phyloP scores from a whole-genome alignment of 495 filamentous ascomycete genomes.

The Aspergillus diversus region DNA sequence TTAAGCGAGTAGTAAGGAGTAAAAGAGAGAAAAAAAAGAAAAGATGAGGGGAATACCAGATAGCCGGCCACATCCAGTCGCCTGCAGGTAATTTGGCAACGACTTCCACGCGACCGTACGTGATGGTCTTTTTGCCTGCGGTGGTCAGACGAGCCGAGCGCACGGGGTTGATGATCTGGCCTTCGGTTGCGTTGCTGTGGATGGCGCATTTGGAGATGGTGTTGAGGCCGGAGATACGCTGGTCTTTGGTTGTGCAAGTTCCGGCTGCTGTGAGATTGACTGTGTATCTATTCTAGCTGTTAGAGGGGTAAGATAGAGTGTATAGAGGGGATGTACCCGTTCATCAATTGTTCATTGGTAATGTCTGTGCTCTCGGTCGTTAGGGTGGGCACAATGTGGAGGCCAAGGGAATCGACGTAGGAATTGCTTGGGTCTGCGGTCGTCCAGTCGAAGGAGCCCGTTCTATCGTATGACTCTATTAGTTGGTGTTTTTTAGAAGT shows the following conservation, averaged over 20 bases:
- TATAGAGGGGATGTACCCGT: no score
- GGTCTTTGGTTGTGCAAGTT: conserved; percentile 8
- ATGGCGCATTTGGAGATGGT: conserved; percentile 6
- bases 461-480: not conserved
- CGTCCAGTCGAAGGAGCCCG: conserved; percentile 11
- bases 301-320: no score
- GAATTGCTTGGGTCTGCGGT: conserved; percentile 1
- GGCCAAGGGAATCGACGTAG: conserved; percentile 7
- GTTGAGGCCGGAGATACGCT: conserved; percentile 3
- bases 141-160: conserved; percentile 10
- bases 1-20: not conserved
- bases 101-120: conserved; percentile 7
- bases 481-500: no score
- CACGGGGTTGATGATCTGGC: conserved; percentile 12
- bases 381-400: conserved; percentile 11
- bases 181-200: conserved; percentile 3
- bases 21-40: not conserved
- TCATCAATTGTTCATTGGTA: conserved; percentile 1
- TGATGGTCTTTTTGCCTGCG: conserved; percentile 6
- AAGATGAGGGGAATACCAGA: not conserved
- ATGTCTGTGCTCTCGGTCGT: not conserved
- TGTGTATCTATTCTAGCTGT: not conserved
- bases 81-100: conserved; percentile 4
- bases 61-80: conserved; percentile 10
- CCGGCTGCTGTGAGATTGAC: conserved; percentile 5